A percentile compares a stretch with the other conserved stretches of the same genome.
phyloP scores from a whole-genome alignment of 441 rosid genomes.

The Erodium texanum region DNA sequence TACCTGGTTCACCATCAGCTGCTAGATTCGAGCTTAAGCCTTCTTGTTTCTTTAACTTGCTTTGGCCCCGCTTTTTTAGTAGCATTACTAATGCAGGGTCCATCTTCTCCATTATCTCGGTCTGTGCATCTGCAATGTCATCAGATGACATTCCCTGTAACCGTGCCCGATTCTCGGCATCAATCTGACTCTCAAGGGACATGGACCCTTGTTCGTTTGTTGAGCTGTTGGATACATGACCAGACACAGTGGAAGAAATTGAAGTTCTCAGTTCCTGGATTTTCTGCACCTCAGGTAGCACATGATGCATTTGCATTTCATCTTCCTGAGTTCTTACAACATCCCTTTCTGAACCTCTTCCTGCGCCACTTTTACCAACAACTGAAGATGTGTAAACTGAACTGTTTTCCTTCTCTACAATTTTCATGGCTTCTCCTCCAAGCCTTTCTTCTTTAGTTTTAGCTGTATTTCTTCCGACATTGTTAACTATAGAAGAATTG shows the following conservation, averaged over 20 bases:
- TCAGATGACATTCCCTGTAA: constrained; percentile 58
- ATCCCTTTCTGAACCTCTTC: constrained; percentile 18
- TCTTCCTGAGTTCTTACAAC: constrained; percentile 19
- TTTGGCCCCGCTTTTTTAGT: constrained; percentile 54
- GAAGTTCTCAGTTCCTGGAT: constrained; percentile 17
- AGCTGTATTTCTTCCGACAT: constrained; percentile 17
- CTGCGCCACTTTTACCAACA: constrained; percentile 18
- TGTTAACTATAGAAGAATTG: constrained; percentile 18
- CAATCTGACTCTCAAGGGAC: constrained; percentile 71
- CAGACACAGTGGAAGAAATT: constrained; percentile 19
- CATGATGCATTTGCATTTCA: constrained; percentile 15
- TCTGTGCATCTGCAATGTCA: constrained; percentile 73
- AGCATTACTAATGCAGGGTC: constrained; percentile 56
- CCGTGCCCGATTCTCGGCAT: constrained; percentile 56
- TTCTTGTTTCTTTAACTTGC: constrained; percentile 44
- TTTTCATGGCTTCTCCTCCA: constrained; percentile 17
- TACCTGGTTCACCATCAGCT: constrained; percentile 13
- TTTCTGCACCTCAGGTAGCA: constrained; percentile 10
- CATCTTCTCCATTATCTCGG: constrained; percentile 79
- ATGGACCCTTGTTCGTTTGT: constrained; percentile 29
- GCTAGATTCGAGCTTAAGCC: constrained; percentile 22
- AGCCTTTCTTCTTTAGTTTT: constrained; percentile 18
- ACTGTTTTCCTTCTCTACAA: constrained; percentile 12
- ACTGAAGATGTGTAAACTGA: constrained; percentile 15
- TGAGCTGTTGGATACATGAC: constrained; percentile 23